Conservation (phyloP, 192 early-diverging fungal genomes). For the Linnemannia schmuckeri region DNA sequence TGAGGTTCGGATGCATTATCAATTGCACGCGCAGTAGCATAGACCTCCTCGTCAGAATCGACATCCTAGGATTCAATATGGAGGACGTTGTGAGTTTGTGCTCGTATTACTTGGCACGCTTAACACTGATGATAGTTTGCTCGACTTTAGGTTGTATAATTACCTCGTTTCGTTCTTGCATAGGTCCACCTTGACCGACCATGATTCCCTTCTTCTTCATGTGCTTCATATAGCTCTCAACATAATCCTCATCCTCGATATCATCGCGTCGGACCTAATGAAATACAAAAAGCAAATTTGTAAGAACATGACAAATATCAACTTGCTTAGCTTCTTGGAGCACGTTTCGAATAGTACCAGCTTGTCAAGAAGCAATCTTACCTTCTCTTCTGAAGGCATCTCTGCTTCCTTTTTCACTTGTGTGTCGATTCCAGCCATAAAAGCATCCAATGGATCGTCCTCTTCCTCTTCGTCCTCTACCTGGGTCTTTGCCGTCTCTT, state of each 20-base stretch:
- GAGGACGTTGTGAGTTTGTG: not conserved
- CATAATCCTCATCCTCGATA: slow-evolving; percentile 81
- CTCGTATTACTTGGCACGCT: not conserved
- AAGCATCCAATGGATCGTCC: slow-evolving; percentile 85
- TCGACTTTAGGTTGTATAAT: not conserved
- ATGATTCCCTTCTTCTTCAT: slow-evolving; percentile 82
- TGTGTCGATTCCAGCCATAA: slow-evolving; percentile 81
- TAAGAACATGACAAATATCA: not conserved
- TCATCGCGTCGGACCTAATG: slow-evolving; percentile 69
- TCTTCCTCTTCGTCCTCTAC: slow-evolving; percentile 66
- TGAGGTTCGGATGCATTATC: slow-evolving; percentile 62
- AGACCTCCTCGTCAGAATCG: slow-evolving; percentile 89
- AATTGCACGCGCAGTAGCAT: slow-evolving; percentile 81
- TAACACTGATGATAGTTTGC: not conserved
- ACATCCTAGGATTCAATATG: slow-evolving; percentile 55
- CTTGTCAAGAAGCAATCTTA: not conserved
- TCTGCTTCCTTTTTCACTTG: slow-evolving; percentile 62
- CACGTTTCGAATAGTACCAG: not conserved
- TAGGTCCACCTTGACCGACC: slow-evolving; percentile 69
- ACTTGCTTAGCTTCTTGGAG: not conserved
- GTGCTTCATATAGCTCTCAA: slow-evolving; percentile 81
- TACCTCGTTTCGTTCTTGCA: slow-evolving; percentile 64
- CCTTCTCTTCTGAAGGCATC: slow-evolving; percentile 66
- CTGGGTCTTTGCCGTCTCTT: slow-evolving; percentile 42
- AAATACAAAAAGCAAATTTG: not conserved